Base-by-base conservation (phyloP, 805 yeast genomes). In the Saccharomyces mikatae region DNA sequence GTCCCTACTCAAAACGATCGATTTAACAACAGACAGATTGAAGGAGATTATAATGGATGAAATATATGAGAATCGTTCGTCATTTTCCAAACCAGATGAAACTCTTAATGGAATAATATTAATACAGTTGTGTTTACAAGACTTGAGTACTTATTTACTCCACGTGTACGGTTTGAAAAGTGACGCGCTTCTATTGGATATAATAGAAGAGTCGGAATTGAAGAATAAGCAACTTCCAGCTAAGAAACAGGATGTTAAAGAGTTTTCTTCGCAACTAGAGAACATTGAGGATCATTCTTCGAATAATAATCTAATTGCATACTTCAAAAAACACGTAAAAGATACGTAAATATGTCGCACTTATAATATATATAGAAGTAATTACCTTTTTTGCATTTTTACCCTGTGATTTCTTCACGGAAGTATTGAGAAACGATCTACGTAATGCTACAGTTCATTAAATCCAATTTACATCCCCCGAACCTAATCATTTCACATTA, bases 21-120 rank as follows among this genome's bases (percentile, higher is more conserved):
- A 64, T 26, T 27, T 55, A 28, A 55, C 53, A n/a, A 52, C 60
- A 3, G 71, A 67, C 41, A 69, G 67, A 31, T 36, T 63, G 6
- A 56, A 60, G 17, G 70, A 65, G 46, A 24, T 56, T 3, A 60
- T 66, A 13, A 49, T 56, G 22, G 70, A 64, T 46, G 55, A 52
- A 48, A 26, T 54, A 6, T 32, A 50, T 27, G 52, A 41, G 17
- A 50, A 51, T 13, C 6, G 3, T 36, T 17, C 44, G 17, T 36
- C 44, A 2, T 32, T 24, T 14, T 44, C 46, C 2, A 47, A 47
- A 6, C 44, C 44, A 31, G 31, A 49, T 9, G 52, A 31, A 9
- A 30, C 41, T 3, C 14, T 53, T 17, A 52, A 47, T 22, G 54
- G 58, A 41, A 50, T 55, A 2, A 52, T 63, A 9, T 32, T 56